phyloP scores from a whole-genome alignment of 2,329 filamentous ascomycete genomes.

The Sporothrix pallida region DNA sequence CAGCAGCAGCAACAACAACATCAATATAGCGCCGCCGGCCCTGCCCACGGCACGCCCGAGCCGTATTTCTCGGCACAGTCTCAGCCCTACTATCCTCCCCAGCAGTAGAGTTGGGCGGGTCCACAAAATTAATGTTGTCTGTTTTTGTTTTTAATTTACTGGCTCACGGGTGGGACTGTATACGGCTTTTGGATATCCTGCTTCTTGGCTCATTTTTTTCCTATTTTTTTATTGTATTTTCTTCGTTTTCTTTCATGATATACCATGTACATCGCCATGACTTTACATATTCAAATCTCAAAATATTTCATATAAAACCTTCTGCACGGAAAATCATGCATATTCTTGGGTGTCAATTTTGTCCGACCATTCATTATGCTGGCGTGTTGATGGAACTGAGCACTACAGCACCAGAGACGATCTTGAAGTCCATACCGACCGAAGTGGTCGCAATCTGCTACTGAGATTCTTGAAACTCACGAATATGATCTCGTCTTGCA shows the following conservation, averaged over 20 bases:
- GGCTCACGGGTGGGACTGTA: background rate
- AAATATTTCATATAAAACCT: background rate
- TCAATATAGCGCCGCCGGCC: background rate
- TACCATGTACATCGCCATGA: constrained; percentile 2
- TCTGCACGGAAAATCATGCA: too few species aligned
- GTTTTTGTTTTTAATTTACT: background rate
- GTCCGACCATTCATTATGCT: too few species aligned
- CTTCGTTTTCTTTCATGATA: background rate
- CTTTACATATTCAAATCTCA: background rate
- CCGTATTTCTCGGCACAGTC: constrained; percentile 17
- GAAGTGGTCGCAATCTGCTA: too few species aligned
- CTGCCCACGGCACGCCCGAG: constrained; percentile 20
- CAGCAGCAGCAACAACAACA: background rate
- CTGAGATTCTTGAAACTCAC: too few species aligned
- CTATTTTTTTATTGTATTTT: background rate
- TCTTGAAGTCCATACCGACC: too few species aligned
- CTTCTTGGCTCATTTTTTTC: background rate
- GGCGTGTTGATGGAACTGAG: too few species aligned
- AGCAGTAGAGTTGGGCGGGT: background rate
- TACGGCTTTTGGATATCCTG: background rate
- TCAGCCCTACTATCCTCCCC: constrained; percentile 31
- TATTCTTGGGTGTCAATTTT: too few species aligned
- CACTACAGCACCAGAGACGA: too few species aligned
- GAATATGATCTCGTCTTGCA: too few species aligned
- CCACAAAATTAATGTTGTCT: too few species aligned